A percentile compares a stretch with the other conserved stretches of the same genome.
Evolutionary conservation across 768 basidiomycete species (phyloP).

Genomic region (Boletales sp.): DNA sequence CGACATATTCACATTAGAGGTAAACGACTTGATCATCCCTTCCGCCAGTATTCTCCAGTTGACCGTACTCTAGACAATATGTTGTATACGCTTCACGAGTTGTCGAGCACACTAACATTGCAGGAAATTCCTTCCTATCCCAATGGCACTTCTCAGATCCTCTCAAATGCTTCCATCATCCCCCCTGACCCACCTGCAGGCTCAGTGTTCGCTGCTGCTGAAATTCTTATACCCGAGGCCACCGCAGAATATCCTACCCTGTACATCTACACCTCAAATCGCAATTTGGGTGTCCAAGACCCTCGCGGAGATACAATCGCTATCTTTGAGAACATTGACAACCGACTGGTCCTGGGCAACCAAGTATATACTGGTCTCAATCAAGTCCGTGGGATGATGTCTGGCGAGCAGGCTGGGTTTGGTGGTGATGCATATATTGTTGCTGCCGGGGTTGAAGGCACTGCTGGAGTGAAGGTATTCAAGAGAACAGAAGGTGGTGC

Average conservation of each 20-base stretch:
- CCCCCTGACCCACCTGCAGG: conserved; percentile 38
- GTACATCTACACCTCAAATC: conserved; percentile 66
- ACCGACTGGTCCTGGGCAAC: conserved; percentile 38
- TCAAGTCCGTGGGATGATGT: conserved; percentile 64
- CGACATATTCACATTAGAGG: conserved; percentile 43
- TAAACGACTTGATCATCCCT: conserved; percentile 5
- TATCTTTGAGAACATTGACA: conserved; percentile 48
- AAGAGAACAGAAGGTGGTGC: conserved; percentile 52
- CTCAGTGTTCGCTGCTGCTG: conserved; percentile 49
- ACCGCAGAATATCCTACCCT: conserved; percentile 44
- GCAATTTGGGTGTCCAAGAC: conserved; percentile 52
- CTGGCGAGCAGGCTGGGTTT: conserved; percentile 40
- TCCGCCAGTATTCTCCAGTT: not conserved
- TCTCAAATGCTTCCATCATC: conserved; percentile 48
- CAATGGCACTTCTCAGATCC: conserved; percentile 48
- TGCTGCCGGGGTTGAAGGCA: conserved; percentile 51
- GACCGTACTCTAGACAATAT: conserved; percentile 38
- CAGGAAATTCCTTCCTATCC: conserved; percentile 47
- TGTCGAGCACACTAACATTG: conserved; percentile 53
- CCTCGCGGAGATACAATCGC: conserved; percentile 61
- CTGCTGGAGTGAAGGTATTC: conserved; percentile 55
- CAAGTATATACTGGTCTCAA: conserved; percentile 63
- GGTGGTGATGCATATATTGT: conserved; percentile 52
- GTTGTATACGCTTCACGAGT: conserved; percentile 53
- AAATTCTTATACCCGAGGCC: conserved; percentile 57